Conservation (phyloP, 305 asterid genomes). For the Ilex paraguariensis region DNA sequence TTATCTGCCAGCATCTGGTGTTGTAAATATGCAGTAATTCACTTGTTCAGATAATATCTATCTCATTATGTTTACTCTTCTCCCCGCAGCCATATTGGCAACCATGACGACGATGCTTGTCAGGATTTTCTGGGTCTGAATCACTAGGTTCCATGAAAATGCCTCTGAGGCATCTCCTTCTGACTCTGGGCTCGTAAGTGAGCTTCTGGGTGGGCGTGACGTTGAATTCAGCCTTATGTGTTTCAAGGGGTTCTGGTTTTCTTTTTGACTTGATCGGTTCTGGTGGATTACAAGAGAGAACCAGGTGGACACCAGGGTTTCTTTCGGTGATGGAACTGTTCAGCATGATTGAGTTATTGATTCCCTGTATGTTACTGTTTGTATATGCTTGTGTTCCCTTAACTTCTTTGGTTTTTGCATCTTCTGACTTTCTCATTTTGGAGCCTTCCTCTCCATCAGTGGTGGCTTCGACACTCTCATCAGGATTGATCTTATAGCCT, state of each 20-base stretch:
- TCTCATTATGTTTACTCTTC: conserved; percentile 23
- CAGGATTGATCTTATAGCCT: conserved; percentile 59
- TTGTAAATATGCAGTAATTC: background rate
- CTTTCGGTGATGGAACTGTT: conserved; percentile 50
- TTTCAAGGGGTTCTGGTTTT: conserved; percentile 13
- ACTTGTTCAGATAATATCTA: conserved; percentile 30
- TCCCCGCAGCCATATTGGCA: conserved; percentile 50
- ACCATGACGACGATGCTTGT: conserved; percentile 66
- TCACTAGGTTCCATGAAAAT: conserved; percentile 64
- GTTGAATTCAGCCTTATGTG: conserved; percentile 42
- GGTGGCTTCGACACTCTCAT: conserved; percentile 33
- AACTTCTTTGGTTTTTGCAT: conserved; percentile 27
- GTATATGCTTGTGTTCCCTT: conserved; percentile 42
- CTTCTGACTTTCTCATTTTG: conserved; percentile 18
- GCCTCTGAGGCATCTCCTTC: conserved; percentile 74
- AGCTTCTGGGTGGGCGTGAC: conserved; percentile 33
- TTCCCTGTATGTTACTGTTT: conserved; percentile 74
- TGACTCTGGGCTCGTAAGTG: conserved; percentile 53
- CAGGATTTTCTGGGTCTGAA: conserved; percentile 47
- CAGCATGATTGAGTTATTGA: conserved; percentile 71
- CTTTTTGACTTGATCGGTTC: conserved; percentile 26
- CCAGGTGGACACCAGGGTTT: conserved; percentile 71
- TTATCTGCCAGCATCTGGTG: background rate
- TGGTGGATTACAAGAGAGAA: conserved; percentile 22
- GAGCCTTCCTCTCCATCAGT: conserved; percentile 44